These are phyloP conservation scores for Geranium brycei DNA, from an alignment of 345 rosid genomes.

Conservation along the genomic window DNA sequence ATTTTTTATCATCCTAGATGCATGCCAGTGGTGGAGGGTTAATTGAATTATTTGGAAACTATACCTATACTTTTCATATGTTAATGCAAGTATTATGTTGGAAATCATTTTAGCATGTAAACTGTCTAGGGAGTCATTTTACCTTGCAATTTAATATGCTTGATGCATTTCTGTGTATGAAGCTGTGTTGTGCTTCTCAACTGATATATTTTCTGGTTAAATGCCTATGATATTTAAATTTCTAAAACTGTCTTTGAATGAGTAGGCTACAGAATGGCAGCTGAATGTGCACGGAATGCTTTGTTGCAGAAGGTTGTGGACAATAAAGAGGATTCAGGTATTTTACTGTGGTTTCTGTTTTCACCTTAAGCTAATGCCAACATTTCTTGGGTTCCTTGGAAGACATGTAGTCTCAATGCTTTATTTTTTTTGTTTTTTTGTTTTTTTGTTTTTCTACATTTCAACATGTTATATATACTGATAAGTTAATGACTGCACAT, in stretches of 20 bases:
- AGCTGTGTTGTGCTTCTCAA: not conserved
- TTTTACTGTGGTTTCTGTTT: no score
- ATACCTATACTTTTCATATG: no score
- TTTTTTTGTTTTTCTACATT: no score
- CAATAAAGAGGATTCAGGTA: conserved; percentile 79
- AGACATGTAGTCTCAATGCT: not conserved
- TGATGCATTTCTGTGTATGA: not conserved
- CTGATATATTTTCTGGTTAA: not conserved
- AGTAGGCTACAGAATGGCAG: conserved; percentile 89
- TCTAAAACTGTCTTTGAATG: not conserved
- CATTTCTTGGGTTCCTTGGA: not conserved
- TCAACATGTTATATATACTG: no score
- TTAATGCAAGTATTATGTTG: not conserved
- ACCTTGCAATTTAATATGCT: not conserved
- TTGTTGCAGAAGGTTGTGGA: conserved; percentile 52
- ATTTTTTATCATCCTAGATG: no score
- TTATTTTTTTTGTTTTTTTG: no score
- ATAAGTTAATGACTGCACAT: no score
- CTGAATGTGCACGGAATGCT: conserved; percentile 81
- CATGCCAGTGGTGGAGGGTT: no score
- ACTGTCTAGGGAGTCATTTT: no score
- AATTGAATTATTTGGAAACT: no score
- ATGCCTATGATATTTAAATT: no score
- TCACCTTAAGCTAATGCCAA: not conserved
- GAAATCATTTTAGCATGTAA: not conserved